Conservation (phyloP, 139 green algal genomes). For the Chlamydomonas asymmetrica region DNA sequence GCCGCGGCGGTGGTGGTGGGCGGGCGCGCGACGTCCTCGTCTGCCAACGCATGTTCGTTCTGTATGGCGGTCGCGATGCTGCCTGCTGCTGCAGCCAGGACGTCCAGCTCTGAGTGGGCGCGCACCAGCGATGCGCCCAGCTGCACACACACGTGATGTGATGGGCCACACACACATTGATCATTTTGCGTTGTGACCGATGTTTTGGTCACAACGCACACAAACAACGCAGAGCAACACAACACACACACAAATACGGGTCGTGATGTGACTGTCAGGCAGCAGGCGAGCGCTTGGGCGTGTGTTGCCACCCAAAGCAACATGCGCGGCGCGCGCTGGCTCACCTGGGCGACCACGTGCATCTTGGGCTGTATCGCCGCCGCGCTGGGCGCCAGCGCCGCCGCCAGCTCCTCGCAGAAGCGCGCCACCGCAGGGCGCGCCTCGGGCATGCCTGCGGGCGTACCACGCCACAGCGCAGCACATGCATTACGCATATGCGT, state of each 20-base stretch:
- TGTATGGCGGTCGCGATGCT: slow-evolving; percentile 51
- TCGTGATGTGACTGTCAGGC: too few species aligned
- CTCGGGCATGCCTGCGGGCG: too few species aligned
- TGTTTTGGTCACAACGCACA: too few species aligned
- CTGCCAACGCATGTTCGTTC: slow-evolving; percentile 29
- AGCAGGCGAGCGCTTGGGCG: background rate
- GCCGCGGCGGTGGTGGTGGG: too few species aligned
- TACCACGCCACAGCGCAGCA: too few species aligned
- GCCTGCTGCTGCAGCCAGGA: slow-evolving; percentile 38
- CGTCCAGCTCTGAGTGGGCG: slow-evolving; percentile 34
- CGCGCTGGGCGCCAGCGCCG: too few species aligned
- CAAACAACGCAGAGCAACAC: too few species aligned
- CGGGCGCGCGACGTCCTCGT: too few species aligned
- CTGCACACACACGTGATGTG: background rate
- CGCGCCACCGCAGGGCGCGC: slow-evolving; percentile 2
- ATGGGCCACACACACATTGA: too few species aligned
- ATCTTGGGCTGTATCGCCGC: slow-evolving; percentile 23
- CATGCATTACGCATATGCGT: too few species aligned
- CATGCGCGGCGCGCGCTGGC: background rate
- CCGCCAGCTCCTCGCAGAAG: slow-evolving; percentile 31
- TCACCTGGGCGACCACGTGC: slow-evolving; percentile 21
- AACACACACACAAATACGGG: too few species aligned
- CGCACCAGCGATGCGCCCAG: background rate
- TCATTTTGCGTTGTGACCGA: too few species aligned
- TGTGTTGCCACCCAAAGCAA: background rate